Evolutionary conservation across 208 protist genomes (phyloP).

Genomic region (Zelonia costaricensis): DNA sequence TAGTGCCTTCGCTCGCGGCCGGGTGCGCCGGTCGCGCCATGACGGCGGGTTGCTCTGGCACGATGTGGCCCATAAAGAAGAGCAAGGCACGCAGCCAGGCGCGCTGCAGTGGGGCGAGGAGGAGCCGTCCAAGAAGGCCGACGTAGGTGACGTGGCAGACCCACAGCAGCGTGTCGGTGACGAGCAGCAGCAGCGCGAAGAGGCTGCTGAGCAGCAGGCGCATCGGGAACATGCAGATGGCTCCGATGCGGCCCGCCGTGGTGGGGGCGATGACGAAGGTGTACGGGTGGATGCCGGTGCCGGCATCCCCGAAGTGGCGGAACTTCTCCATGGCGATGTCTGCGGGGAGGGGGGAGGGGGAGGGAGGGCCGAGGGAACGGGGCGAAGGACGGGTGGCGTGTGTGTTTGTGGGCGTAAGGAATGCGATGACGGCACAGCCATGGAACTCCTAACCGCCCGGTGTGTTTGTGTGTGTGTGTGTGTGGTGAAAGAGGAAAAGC

Average conservation of each 20-base stretch:
- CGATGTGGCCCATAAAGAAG: slow-evolving; percentile 62
- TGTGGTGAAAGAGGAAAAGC: no score
- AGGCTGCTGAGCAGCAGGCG: slow-evolving; percentile 46
- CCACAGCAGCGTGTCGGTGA: slow-evolving; percentile 59
- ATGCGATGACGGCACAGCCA: no score
- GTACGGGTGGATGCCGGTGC: slow-evolving; percentile 86
- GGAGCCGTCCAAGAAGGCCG: slow-evolving; percentile 22
- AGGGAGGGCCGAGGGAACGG: no score
- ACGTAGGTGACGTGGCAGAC: slow-evolving; percentile 35
- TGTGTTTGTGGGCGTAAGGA: no score
- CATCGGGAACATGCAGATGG: slow-evolving; percentile 52
- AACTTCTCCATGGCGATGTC: slow-evolving; percentile 92
- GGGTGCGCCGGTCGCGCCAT: not conserved
- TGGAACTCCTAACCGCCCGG: no score
- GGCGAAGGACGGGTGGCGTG: no score
- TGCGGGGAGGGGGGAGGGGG: no score
- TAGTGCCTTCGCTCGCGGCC: not conserved
- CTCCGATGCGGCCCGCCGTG: slow-evolving; percentile 25
- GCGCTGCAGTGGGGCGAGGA: slow-evolving; percentile 52
- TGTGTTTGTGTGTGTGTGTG: no score
- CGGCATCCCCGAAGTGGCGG: slow-evolving; percentile 68
- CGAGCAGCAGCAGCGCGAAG: slow-evolving; percentile 42
- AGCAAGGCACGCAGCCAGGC: slow-evolving; percentile 46
- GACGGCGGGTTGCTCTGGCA: slow-evolving; percentile 13
- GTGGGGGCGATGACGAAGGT: slow-evolving; percentile 44